Conservation (phyloP, 768 basidiomycete genomes). For the Lentinula guzmanii region DNA sequence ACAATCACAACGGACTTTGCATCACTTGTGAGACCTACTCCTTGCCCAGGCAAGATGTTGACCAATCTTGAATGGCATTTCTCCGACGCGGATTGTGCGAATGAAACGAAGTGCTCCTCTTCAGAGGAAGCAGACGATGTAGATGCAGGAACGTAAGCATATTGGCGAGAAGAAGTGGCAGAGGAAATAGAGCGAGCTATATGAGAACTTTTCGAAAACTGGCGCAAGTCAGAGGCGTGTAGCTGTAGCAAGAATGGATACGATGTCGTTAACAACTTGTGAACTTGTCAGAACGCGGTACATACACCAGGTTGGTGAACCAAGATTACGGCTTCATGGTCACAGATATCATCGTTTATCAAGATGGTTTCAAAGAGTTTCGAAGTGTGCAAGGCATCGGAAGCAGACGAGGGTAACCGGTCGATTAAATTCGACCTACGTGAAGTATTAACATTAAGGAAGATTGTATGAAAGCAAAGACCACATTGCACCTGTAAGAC, state of each 20-base stretch:
- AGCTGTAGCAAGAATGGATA: conserved; percentile 32
- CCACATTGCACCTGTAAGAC: conserved; percentile 44
- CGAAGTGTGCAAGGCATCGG: conserved; percentile 16
- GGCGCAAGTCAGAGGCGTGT: conserved; percentile 71
- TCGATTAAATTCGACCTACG: conserved; percentile 45
- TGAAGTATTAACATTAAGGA: not conserved
- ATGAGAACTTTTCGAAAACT: conserved; percentile 44
- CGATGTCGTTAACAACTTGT: no score
- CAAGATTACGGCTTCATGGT: conserved; percentile 59
- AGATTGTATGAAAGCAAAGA: not conserved
- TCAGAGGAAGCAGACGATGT: not conserved
- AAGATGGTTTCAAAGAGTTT: conserved; percentile 41
- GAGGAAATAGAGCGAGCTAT: conserved; percentile 41
- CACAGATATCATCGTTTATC: conserved; percentile 44
- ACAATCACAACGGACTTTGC: conserved; percentile 51
- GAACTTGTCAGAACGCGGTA: conserved; percentile 3
- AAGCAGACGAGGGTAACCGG: conserved; percentile 21
- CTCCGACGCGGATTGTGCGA: conserved; percentile 38
- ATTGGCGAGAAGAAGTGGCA: conserved; percentile 52
- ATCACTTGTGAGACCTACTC: conserved; percentile 26
- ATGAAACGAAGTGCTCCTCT: conserved; percentile 21
- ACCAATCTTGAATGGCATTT: conserved; percentile 50
- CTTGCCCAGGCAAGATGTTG: conserved; percentile 33
- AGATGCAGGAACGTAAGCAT: conserved; percentile 48
- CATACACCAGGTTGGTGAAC: conserved; percentile 71